Percentiles rank a stretch among this genome's conserved stretches.
Conservation (phyloP, 768 basidiomycete species). For the Saitozyma podzolica region DNA sequence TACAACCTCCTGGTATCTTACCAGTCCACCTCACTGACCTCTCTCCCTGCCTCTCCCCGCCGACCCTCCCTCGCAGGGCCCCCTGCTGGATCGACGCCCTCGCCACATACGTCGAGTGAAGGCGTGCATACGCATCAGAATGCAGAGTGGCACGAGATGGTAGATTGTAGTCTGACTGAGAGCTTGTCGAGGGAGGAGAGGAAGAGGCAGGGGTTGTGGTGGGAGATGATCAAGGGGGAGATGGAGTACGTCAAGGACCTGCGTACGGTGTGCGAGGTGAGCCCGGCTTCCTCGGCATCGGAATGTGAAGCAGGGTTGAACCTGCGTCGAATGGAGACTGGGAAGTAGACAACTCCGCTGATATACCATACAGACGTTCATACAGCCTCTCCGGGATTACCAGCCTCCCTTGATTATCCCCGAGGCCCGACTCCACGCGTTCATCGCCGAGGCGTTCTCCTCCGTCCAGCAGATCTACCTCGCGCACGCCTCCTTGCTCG, state of each 20-base stretch:
- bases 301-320: not conserved
- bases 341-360: no score
- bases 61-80: no score
- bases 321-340: no score
- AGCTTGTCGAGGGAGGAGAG: slow-evolving; percentile 32
- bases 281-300: not conserved
- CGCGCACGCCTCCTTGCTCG: slow-evolving; percentile 30
- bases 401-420: slow-evolving; percentile 35
- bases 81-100: no score
- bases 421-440: slow-evolving; percentile 30
- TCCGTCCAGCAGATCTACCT: slow-evolving; percentile 29
- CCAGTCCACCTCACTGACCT: slow-evolving; percentile 25
- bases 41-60: slow-evolving; percentile 9
- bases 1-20: slow-evolving; percentile 41
- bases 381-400: slow-evolving; percentile 27
- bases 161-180: slow-evolving; percentile 26
- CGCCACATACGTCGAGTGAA: no score
- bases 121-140: not conserved
- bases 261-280: slow-evolving; percentile 37
- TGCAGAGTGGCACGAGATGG: slow-evolving; percentile 48
- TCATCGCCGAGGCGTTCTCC: slow-evolving; percentile 45
- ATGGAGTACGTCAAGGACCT: slow-evolving; percentile 44
- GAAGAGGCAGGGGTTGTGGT: slow-evolving; percentile 42
- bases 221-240: slow-evolving; percentile 46
- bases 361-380: slow-evolving; percentile 29